These are phyloP conservation scores for Chlamydomonas reinhardtii DNA, from an alignment of 163 green algal species.

Conservation along the genomic window DNA sequence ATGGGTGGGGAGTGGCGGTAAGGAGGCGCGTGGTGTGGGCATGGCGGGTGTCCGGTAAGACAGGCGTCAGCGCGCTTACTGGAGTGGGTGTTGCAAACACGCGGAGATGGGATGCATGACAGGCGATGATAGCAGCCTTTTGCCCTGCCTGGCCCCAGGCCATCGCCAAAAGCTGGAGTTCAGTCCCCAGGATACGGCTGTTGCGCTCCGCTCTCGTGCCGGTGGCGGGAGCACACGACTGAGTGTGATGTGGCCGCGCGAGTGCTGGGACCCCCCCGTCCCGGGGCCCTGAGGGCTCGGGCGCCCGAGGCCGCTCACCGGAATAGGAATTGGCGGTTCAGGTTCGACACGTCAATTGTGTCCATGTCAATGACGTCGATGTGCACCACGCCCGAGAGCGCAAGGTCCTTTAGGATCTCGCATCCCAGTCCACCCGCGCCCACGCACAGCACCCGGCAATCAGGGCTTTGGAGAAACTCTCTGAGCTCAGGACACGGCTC, in stretches of 20 bases:
- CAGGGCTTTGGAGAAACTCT: conserved; percentile 86
- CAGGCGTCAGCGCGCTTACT: no score
- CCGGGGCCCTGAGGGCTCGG: no score
- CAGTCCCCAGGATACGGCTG: no score
- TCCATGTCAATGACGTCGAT: conserved; percentile 99
- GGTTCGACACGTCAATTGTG: conserved; percentile 99
- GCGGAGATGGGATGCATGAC: no score
- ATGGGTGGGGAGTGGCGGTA: no score
- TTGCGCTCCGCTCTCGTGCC: no score
- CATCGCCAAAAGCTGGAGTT: no score
- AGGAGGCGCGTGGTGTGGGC: neutral
- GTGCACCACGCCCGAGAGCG: conserved; percentile 94
- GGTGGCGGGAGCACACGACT: no score
- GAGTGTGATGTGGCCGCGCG: neutral
- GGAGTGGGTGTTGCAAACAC: neutral
- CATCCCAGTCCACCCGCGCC: conserved; percentile 98
- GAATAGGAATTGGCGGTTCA: conserved; percentile 99
- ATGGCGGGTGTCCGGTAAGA: no score
- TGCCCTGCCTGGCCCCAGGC: no score
- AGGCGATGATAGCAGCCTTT: no score
- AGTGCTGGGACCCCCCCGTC: no score
- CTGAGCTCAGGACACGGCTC: conserved; percentile 81
- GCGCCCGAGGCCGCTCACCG: conserved; percentile 62
- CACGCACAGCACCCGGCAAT: conserved; percentile 91
- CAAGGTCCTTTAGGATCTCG: conserved; percentile 97